A percentile compares a stretch with the other conserved stretches of the same genome.
Conservation (phyloP, 2,329 filamentous ascomycete species). For the Phyllosticta citrichinensis region DNA sequence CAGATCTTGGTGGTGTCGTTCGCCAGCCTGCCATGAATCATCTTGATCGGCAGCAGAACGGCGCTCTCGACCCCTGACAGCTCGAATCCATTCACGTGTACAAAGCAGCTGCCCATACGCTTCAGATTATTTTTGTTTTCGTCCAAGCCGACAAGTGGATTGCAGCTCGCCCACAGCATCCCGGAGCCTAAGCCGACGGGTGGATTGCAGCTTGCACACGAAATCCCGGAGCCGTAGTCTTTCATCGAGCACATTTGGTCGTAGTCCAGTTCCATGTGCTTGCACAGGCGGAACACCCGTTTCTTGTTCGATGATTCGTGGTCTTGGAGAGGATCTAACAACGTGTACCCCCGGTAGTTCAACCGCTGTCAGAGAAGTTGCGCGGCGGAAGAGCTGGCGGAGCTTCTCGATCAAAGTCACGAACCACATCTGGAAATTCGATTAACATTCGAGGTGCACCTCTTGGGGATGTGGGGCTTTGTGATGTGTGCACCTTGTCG, state of each 20-base stretch:
- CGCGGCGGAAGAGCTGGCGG: too few relatives aligned
- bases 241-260: background rate
- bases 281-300: background rate
- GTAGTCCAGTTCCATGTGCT: background rate
- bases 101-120: background rate
- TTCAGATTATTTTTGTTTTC: background rate
- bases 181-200: too few relatives aligned
- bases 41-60: background rate
- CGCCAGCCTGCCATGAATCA: background rate
- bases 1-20: background rate
- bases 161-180: background rate
- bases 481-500: too few relatives aligned
- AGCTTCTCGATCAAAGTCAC: too few relatives aligned
- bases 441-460: too few relatives aligned
- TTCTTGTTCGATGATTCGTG: too few relatives aligned
- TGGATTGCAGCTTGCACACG: background rate
- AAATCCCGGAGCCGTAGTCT: background rate
- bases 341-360: too few relatives aligned
- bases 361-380: too few relatives aligned
- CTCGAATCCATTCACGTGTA: background rate
- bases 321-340: too few relatives aligned
- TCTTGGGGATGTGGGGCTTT: too few relatives aligned
- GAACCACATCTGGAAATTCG: too few relatives aligned
- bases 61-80: background rate
- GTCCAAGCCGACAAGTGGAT: too few relatives aligned